Evolutionary conservation across 495 filamentous ascomycete genomes (phyloP), one percentile per base, ranked within the genome.

Genomic region (Peziza echinospora): DNA sequence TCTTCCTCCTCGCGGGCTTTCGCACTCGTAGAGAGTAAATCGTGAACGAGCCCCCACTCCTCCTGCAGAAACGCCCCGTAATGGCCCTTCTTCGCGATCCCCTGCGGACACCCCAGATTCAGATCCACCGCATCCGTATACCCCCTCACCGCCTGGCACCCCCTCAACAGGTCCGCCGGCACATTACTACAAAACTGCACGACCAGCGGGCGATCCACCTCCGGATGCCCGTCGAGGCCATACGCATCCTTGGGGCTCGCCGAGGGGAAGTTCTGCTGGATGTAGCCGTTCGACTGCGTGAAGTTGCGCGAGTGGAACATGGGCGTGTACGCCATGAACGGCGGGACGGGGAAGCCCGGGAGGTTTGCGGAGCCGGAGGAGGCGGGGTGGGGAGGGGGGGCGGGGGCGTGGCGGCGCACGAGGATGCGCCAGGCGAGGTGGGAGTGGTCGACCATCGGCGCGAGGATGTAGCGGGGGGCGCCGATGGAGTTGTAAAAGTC

Each of bases 371-470:
- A 4, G 13, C 13, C 10, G 4, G 26, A n/a, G n/a, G 9, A 11
- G 5, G 26, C 16, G 44, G 25, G 28, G 5, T n/a, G 21, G 25
- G 37, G 19, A 41, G 40, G 7, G 48, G 11, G 21, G 22, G 23
- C 51, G 47, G 47, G 24, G 26, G 67, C 78, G 50, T 68, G 30
- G 3, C 30, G 30, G 3, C 13, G 19, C 3, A 37, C 30, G 30
- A 37, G 30, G 13, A 37, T 11, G 30, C 30, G 30, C 30, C 30
- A 37, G 3, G 93, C 87, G 65, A 93, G 92, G 66, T 97, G 91
- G 3, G 84, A 93, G 58, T 93, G 80, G 53, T 96, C 89, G 19
- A 99, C 89, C 89, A 99, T 99, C 25, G 89, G 89, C 26, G 89
- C 89, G 23, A 99, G 71, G 34, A 96, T 72, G 51, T 80, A 76